These are phyloP conservation scores for Aspergillus costaricaensis DNA, from an alignment of 2,329 filamentous ascomycete genomes.

Conservation along the genomic window DNA sequence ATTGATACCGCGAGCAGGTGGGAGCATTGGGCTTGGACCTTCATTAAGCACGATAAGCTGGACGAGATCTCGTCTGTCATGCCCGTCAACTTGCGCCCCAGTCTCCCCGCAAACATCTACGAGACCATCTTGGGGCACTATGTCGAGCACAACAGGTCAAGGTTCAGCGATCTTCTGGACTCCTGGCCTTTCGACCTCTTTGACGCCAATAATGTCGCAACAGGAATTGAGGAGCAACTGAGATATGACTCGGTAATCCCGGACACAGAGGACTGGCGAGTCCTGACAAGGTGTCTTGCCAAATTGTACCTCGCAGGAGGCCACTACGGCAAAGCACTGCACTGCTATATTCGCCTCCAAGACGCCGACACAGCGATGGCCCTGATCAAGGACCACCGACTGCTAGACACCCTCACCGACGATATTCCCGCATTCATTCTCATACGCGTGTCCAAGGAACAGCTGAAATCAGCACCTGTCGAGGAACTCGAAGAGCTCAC, in stretches of 20 bases:
- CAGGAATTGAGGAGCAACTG: slow-evolving; percentile 79
- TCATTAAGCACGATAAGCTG: slow-evolving; percentile 81
- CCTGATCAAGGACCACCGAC: slow-evolving; percentile 81
- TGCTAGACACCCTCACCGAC: slow-evolving; percentile 85
- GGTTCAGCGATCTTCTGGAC: slow-evolving; percentile 77
- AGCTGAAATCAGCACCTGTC: slow-evolving; percentile 64
- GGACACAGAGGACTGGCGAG: slow-evolving; percentile 83
- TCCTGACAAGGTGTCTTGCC: slow-evolving; percentile 83
- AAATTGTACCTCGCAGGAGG: slow-evolving; percentile 81
- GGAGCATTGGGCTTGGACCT: slow-evolving; percentile 95
- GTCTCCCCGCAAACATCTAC: slow-evolving; percentile 79
- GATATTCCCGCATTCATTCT: slow-evolving; percentile 88
- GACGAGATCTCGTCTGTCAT: slow-evolving; percentile 88
- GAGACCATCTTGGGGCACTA: slow-evolving; percentile 90
- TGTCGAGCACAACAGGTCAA: slow-evolving; percentile 72
- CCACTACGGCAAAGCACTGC: slow-evolving; percentile 78
- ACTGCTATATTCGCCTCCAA: slow-evolving; percentile 85
- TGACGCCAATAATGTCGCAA: slow-evolving; percentile 73
- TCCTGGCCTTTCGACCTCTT: slow-evolving; percentile 84
- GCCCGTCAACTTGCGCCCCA: slow-evolving; percentile 75
- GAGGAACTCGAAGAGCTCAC: slow-evolving; percentile 77
- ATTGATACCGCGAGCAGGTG: slow-evolving; percentile 76
- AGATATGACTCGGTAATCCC: slow-evolving; percentile 72
- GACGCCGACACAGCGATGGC: slow-evolving; percentile 87
- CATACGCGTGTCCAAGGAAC: slow-evolving; percentile 75